These are phyloP conservation scores for Talaromyces sp. DNA, from an alignment of 2,329 filamentous ascomycete species.

Conservation along the genomic window DNA sequence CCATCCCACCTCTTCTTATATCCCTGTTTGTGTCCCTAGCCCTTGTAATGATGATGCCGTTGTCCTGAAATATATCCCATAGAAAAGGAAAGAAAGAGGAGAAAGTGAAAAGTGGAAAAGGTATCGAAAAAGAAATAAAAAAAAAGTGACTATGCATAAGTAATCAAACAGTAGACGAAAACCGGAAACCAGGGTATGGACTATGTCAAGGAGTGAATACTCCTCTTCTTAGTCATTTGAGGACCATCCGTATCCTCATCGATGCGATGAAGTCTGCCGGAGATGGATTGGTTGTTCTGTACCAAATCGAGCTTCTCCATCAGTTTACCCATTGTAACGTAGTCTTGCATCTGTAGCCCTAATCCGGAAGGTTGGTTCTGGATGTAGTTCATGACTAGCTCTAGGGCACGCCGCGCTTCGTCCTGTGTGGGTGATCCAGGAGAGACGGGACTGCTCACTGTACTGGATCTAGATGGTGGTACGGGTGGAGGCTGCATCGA, in stretches of 20 bases:
- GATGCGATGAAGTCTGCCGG: slow-evolving; percentile 46
- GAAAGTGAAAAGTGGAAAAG: slow-evolving; percentile 18
- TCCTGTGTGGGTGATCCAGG: slow-evolving; percentile 74
- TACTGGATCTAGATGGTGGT: slow-evolving; percentile 41
- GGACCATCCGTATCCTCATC: slow-evolving; percentile 44
- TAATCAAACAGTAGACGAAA: slow-evolving; percentile 20
- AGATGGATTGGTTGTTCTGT: slow-evolving; percentile 45
- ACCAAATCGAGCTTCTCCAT: slow-evolving; percentile 81
- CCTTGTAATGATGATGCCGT: slow-evolving; percentile 5
- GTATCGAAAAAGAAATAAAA: slow-evolving; percentile 24
- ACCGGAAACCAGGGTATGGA: slow-evolving; percentile 22
- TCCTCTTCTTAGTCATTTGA: slow-evolving; percentile 47
- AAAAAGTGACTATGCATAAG: slow-evolving; percentile 22
- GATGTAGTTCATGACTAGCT: slow-evolving; percentile 79
- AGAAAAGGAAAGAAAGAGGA: not conserved
- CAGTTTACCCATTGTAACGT: slow-evolving; percentile 72
- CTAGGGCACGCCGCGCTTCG: slow-evolving; percentile 77
- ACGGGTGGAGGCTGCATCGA: slow-evolving; percentile 42
- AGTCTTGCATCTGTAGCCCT: slow-evolving; percentile 68
- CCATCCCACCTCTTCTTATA: slow-evolving; percentile 18
- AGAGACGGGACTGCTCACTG: slow-evolving; percentile 49
- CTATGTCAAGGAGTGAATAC: slow-evolving; percentile 44
- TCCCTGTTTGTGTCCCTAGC: slow-evolving; percentile 5
- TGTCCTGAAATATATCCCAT: slow-evolving; percentile 4
- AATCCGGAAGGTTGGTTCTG: slow-evolving; percentile 67